These are phyloP conservation scores for Saccharata proteae DNA, from an alignment of 2,329 filamentous ascomycete genomes.

Conservation along the genomic window DNA sequence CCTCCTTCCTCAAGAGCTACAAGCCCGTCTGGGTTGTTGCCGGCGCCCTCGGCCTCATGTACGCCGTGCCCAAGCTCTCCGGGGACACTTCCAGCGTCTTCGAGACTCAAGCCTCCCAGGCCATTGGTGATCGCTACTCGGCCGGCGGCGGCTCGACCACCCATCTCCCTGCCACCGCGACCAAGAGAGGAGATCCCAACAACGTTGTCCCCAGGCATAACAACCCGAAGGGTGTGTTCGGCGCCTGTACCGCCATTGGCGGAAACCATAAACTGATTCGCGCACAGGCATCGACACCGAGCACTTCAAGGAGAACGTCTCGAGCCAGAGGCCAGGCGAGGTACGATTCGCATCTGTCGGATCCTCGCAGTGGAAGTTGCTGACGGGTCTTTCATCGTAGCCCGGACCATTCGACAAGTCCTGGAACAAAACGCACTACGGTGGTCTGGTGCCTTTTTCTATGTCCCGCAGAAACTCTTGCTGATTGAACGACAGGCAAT, in stretches of 20 bases:
- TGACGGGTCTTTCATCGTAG: background rate
- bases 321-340: constrained; percentile 13
- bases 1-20: constrained; percentile 2
- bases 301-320: constrained; percentile 14
- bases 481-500: background rate
- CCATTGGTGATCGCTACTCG: constrained; percentile 22
- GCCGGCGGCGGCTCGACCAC: constrained; percentile 20
- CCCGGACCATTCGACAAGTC: constrained; percentile 14
- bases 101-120: constrained; percentile 22
- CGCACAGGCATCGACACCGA: constrained; percentile 10
- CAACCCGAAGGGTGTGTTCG: constrained; percentile 16
- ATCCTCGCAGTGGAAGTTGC: background rate
- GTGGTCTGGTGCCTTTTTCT: constrained; percentile 8
- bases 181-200: constrained; percentile 13
- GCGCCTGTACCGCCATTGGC: constrained; percentile 14
- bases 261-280: constrained; percentile 3
- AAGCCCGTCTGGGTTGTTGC: constrained; percentile 6
- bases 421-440: constrained; percentile 20
- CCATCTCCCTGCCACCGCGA: constrained; percentile 19
- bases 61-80: constrained; percentile 24
- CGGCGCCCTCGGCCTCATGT: constrained; percentile 20
- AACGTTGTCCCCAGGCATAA: constrained; percentile 16
- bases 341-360: background rate
- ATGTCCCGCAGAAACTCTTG: background rate
- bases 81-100: constrained; percentile 27